Conservation (phyloP, 192 early-diverging fungal genomes). For the Rhizophagus prolifer region DNA sequence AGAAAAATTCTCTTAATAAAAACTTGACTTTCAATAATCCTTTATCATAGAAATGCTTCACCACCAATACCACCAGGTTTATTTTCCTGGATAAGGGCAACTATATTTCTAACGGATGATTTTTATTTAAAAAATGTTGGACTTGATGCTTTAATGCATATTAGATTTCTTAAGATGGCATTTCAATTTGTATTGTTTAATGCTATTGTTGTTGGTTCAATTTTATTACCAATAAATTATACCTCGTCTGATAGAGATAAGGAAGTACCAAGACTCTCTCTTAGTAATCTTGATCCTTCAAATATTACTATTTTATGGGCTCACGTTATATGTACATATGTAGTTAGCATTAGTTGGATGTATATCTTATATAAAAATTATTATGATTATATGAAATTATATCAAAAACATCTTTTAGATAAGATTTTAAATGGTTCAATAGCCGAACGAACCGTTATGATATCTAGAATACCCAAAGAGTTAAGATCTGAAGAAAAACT, state of each 20-base stretch:
- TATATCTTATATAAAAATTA: slow-evolving; percentile 57
- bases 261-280: slow-evolving; percentile 38
- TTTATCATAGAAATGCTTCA: slow-evolving; percentile 44
- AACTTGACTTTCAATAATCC: not conserved
- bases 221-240: slow-evolving; percentile 56
- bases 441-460: slow-evolving; percentile 49
- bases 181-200: slow-evolving; percentile 50
- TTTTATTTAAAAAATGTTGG: slow-evolving; percentile 57
- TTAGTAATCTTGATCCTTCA: slow-evolving; percentile 44
- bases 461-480: slow-evolving; percentile 50
- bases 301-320: slow-evolving; percentile 46
- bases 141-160: slow-evolving; percentile 61
- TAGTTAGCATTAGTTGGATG: slow-evolving; percentile 51
- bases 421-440: slow-evolving; percentile 42
- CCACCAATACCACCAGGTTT: slow-evolving; percentile 47
- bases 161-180: slow-evolving; percentile 62
- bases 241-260: not conserved
- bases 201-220: slow-evolving; percentile 41
- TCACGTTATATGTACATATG: slow-evolving; percentile 50
- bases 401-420: slow-evolving; percentile 41
- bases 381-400: slow-evolving; percentile 53
- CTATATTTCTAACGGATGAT: slow-evolving; percentile 46
- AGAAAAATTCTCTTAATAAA: not conserved
- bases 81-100: slow-evolving; percentile 50
- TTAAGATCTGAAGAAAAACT: slow-evolving; percentile 53